Percentiles rank a stretch among this genome's conserved stretches.
Conservation (phyloP, 371 early-diverging fungal species). For the Actinomortierella wolfii region DNA sequence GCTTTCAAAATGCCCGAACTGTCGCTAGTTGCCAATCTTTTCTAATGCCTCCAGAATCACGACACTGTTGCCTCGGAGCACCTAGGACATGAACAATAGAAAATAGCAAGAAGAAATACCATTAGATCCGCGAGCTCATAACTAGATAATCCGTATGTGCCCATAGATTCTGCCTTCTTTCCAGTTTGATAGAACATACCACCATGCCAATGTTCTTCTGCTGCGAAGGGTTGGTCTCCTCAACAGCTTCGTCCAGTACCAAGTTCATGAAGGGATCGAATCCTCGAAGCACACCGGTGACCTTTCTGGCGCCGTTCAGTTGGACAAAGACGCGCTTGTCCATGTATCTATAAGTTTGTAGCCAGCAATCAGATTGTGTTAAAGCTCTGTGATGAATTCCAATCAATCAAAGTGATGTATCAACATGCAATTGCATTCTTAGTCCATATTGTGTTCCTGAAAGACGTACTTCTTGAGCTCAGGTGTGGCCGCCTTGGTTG, state of each 20-base stretch:
- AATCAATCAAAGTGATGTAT: too few species aligned
- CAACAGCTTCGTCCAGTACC: constrained; percentile 94
- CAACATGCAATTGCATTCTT: too few species aligned
- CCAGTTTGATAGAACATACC: too few species aligned
- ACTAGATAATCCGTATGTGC: too few species aligned
- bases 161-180: too few species aligned
- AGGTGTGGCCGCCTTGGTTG: constrained; percentile 78
- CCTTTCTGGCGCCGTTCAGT: constrained; percentile 91
- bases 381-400: not conserved
- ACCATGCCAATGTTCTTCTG: constrained; percentile 84
- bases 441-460: not conserved
- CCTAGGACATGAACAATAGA: constrained; percentile 51
- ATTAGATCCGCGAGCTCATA: not conserved
- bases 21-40: constrained; percentile 65
- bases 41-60: constrained; percentile 91
- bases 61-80: constrained; percentile 95
- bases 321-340: constrained; percentile 93
- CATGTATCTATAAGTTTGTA: constrained; percentile 77
- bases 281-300: constrained; percentile 94
- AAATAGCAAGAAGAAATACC: not conserved
- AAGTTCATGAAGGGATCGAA: constrained; percentile 99
- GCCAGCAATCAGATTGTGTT: not conserved
- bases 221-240: constrained; percentile 75
- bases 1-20: too few species aligned
- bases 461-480: constrained; percentile 79